Conservation (phyloP, 768 basidiomycete genomes). For the Serendipita vermifera region DNA sequence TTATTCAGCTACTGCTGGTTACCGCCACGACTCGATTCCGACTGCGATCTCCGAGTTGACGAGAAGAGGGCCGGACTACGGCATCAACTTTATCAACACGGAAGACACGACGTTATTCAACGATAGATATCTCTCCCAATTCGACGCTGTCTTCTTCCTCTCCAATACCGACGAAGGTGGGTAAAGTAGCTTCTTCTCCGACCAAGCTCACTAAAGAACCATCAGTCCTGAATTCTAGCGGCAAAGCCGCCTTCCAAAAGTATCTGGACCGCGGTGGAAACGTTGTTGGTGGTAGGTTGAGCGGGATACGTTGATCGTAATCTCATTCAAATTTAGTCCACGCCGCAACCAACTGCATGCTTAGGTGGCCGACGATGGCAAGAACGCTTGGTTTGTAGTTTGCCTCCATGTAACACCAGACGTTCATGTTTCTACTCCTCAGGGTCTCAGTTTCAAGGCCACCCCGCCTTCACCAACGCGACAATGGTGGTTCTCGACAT, state of each 20-base stretch:
- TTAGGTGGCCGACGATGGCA: slow-evolving; percentile 29
- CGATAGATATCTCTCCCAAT: slow-evolving; percentile 38
- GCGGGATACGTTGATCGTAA: too few species aligned
- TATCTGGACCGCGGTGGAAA: slow-evolving; percentile 59
- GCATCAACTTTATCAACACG: slow-evolving; percentile 47
- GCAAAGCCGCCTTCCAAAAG: slow-evolving; percentile 47
- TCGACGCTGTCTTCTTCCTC: slow-evolving; percentile 57
- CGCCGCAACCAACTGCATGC: slow-evolving; percentile 47
- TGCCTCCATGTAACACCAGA: neutral
- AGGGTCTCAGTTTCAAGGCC: slow-evolving; percentile 63
- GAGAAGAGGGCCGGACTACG: slow-evolving; percentile 31
- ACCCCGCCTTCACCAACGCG: slow-evolving; percentile 50
- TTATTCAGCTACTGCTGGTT: slow-evolving; percentile 49
- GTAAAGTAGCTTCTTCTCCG: too few species aligned
- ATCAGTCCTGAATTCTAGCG: slow-evolving; percentile 46
- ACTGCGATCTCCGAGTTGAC: slow-evolving; percentile 48
- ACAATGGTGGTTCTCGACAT: slow-evolving; percentile 20
- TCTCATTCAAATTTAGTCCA: too few species aligned
- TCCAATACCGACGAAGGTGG: slow-evolving; percentile 55
- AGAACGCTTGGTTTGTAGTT: neutral
- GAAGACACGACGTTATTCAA: slow-evolving; percentile 50
- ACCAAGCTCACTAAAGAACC: too few species aligned
- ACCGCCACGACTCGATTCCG: slow-evolving; percentile 65
- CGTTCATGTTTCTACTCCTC: too few species aligned
- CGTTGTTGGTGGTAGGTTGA: slow-evolving; percentile 51